These are phyloP conservation scores for Blastocystis sp. DNA, from an alignment of 352 stramenopile genomes.

Conservation along the genomic window DNA sequence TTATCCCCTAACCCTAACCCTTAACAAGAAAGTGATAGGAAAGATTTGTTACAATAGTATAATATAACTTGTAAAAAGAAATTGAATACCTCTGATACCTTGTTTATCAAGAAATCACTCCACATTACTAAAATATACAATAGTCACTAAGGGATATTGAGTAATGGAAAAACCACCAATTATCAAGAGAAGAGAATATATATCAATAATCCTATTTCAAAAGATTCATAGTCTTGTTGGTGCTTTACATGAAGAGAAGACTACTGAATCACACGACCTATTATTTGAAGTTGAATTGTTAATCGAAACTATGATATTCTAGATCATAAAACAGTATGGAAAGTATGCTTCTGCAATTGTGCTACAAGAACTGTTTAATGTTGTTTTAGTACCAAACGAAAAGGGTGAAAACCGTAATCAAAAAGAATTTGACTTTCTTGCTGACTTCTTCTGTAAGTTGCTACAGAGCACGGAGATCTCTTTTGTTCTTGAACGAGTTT, in stretches of 20 bases:
- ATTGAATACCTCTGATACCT: too few species aligned
- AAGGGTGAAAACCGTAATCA: background rate
- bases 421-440: background rate
- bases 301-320: background rate
- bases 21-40: too few species aligned
- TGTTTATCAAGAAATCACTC: background rate
- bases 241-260: background rate
- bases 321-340: background rate
- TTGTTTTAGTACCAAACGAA: background rate
- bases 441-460: background rate
- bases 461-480: background rate
- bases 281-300: background rate
- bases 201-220: background rate
- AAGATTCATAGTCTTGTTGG: background rate
- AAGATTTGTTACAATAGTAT: too few species aligned
- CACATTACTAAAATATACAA: background rate
- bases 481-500: background rate
- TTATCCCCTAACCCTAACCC: too few species aligned
- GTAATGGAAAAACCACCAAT: background rate
- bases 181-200: background rate
- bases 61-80: too few species aligned
- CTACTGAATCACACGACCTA: background rate
- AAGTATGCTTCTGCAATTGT: background rate
- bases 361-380: background rate
- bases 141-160: background rate